Base-by-base conservation (phyloP, 106 monocot genomes). In the Allium cepa region DNA sequence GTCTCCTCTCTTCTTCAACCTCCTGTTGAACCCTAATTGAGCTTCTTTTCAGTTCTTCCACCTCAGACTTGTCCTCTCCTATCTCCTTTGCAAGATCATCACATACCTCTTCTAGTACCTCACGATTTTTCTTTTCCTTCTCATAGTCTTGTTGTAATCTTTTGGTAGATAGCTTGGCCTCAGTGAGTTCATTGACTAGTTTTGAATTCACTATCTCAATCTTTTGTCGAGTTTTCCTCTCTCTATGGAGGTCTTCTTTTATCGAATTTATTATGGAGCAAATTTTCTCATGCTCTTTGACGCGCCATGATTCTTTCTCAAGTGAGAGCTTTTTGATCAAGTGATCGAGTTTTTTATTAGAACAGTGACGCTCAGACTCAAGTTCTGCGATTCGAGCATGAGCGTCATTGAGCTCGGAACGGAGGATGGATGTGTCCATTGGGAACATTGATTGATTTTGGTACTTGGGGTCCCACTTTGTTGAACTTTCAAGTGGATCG, bases 71-170 rank as follows among this genome's bases (percentile, higher is more conserved):
- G 73, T 92, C 97, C 69, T 97, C 97, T 17, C 84, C 87, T 36
- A 89, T 90, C 73, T 97, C 97, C 72, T 87, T 97, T 17, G 88
- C 97, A 47, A 97, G 80, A 71, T 97, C 97, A 62, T 97, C 84
- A 63, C 97, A 97, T 3, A 97, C 80, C 79, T 97, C 97, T 72
- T 92, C 89, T 72, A 84, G 80, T 13, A 97, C 73, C 77, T 97
- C 92, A 36, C 92, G 77, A 11, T 83, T 77, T 64, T 92, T 97
- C 69, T 71, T 69, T 62, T 97, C 97, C 72, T 87, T 89, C 56
- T 97, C 97, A 67, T 72, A 92, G 15, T 92, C 92, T 57, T 92
- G 92, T 22, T 81, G 64, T 55, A 82, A 72, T 56, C 76, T 71
- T 68, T 86, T 92, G 10, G 80, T 80, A 26, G 86, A 79, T 61